phyloP scores from a whole-genome alignment of 1,284 basidiomycete species.

The Bjerkandera adusta region DNA sequence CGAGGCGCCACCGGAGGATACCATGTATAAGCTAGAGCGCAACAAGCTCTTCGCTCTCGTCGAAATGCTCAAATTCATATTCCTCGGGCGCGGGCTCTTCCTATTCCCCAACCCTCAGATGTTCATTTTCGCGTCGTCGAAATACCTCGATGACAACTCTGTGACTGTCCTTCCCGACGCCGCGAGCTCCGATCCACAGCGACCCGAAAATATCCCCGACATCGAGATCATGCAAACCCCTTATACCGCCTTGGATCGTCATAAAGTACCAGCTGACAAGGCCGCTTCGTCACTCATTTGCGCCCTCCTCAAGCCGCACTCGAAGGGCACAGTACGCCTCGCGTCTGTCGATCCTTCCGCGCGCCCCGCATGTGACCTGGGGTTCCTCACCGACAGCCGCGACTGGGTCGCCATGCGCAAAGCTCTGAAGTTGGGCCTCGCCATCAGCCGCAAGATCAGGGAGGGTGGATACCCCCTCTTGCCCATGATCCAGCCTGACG shows the following conservation, averaged over 20 bases:
- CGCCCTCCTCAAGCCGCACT: conserved; percentile 23
- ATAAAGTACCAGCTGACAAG: neutral
- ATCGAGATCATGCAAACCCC: conserved; percentile 26
- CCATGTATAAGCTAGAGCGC: conserved; percentile 11
- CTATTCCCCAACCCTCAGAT: conserved; percentile 21
- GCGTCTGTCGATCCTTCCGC: conserved; percentile 23
- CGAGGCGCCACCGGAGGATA: conserved; percentile 21
- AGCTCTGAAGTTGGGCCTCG: conserved; percentile 21
- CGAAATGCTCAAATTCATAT: conserved; percentile 24
- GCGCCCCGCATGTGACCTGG: conserved; percentile 29
- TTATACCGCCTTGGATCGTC: neutral
- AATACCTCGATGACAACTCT: conserved; percentile 2
- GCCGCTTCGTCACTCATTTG: conserved; percentile 16
- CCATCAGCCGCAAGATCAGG: conserved; percentile 28
- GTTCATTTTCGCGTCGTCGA: conserved; percentile 20
- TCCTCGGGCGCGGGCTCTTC: conserved; percentile 25
- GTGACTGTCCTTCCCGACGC: neutral
- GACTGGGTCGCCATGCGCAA: conserved; percentile 27
- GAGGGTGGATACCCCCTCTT: conserved; percentile 30
- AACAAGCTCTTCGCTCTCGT: neutral
- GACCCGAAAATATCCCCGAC: conserved; percentile 19
- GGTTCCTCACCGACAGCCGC: conserved; percentile 23
- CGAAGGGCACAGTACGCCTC: conserved; percentile 27
- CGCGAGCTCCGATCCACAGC: neutral
- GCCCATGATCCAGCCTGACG: conserved; percentile 28